phyloP scores from a whole-genome alignment of 2,329 filamentous ascomycete genomes.

The Fusarium agapanthi region DNA sequence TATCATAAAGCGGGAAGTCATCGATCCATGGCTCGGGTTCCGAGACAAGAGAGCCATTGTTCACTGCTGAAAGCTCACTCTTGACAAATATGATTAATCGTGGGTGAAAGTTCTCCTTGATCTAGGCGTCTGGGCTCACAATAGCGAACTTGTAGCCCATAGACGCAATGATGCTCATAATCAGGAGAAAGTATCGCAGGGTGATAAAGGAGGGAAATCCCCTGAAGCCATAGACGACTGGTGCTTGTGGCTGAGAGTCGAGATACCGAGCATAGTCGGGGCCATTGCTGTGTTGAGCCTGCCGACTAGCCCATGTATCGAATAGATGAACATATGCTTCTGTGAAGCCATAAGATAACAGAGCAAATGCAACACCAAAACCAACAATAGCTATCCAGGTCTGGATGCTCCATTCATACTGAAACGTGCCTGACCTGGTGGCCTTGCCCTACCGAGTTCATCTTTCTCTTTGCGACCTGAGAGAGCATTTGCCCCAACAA shows the following conservation, averaged over 20 bases:
- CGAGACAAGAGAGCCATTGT: background rate
- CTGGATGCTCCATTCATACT: background rate
- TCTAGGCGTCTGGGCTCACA: background rate
- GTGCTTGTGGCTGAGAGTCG: background rate
- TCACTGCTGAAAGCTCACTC: background rate
- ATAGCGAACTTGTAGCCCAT: slow-evolving; percentile 4
- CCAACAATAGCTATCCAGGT: slow-evolving; percentile 1
- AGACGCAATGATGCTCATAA: background rate
- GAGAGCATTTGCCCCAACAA: background rate
- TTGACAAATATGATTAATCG: background rate
- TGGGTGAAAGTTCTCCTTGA: background rate
- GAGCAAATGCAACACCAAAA: background rate
- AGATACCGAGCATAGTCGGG: slow-evolving; percentile 8
- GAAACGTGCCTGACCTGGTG: background rate
- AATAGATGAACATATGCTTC: slow-evolving; percentile 6
- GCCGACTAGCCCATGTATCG: background rate
- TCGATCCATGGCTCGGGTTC: background rate
- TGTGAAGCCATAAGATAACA: background rate
- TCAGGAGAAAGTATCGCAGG: background rate
- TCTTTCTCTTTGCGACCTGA: background rate
- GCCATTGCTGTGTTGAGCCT: background rate
- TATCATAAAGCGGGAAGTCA: background rate
- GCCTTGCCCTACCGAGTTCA: background rate
- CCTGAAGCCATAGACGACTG: background rate
- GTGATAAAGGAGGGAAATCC: background rate